Base-by-base conservation (phyloP, 2,329 filamentous ascomycete species). In the Aureobasidium musti region DNA sequence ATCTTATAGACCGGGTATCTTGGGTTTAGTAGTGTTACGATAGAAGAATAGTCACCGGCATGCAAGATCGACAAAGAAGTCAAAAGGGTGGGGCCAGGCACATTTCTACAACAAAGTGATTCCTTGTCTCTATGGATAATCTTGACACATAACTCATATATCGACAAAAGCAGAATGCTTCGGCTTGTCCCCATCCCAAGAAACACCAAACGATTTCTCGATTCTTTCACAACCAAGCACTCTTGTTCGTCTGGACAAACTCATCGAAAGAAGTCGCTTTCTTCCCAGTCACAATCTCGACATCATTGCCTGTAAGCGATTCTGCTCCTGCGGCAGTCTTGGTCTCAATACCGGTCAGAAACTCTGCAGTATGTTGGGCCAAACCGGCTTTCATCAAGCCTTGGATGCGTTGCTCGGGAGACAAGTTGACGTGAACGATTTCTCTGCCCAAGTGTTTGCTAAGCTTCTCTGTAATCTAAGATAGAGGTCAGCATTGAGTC, bases 241-340 rank as follows among this genome's bases (percentile, higher is more conserved):
- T 1, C 11, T 28, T 47, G 21, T 60, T 45, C 10, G 11, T 10
- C 26, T 7, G 26, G 14, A 60, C 39, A 30, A 60, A 60, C 14
- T 47, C 43, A 14, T 60, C 56, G 28, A 60, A 60, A 1, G 56
- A 49, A 3, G 28, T 39, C 3, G 41, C 26, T 26, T 60, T 60
- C 13, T 35, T 21, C 13, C 56, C 56, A 5, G 56, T 60, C 1
- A 60, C 56, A 5, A 35, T 2, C 17, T 60, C 19, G 0, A 60
- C 56, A 35, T 60, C 56, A 60, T 49, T 19, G 10, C 56, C 56
- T n/a, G 28, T n/a, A 41, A 26, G 49, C 8, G 33, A 10, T 35
- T 60, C 56, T 47, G 8, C 28, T 0, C 56, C 41, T 5, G 47
- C 28, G 19, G 19, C 30, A 19, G 56, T 41, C 39, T 43, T 45